Evolutionary conservation across 169 alveolate species (phyloP).

Genomic region (Plasmodium inui): DNA sequence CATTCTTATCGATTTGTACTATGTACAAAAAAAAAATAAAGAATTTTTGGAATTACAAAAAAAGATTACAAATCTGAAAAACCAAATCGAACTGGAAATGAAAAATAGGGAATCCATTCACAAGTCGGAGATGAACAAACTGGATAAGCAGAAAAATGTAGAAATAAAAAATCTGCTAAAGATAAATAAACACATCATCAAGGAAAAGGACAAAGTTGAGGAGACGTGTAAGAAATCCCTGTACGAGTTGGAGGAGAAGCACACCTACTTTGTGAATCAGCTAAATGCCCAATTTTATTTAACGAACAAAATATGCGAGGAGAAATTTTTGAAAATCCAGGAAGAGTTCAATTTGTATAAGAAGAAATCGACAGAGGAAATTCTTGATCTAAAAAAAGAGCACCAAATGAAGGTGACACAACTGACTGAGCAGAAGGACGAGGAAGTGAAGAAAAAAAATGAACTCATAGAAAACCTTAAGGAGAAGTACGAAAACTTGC

Average conservation of each 20-base stretch:
- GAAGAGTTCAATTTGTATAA: constrained; percentile 60
- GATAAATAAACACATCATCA: constrained; percentile 52
- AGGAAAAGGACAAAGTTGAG: constrained; percentile 70
- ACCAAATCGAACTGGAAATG: constrained; percentile 74
- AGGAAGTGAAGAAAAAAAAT: constrained; percentile 38
- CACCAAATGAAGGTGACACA: constrained; percentile 33
- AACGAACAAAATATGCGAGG: constrained; percentile 74
- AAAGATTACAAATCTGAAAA: constrained; percentile 47
- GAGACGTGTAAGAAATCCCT: constrained; percentile 39
- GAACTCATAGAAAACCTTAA: constrained; percentile 13
- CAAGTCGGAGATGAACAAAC: constrained; percentile 55
- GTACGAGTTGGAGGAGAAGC: constrained; percentile 69
- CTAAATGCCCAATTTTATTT: constrained; percentile 71
- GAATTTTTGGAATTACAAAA: constrained; percentile 63
- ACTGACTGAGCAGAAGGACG: constrained; percentile 21
- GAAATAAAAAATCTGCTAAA: constrained; percentile 45
- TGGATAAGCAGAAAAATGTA: constrained; percentile 52
- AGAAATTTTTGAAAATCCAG: constrained; percentile 50
- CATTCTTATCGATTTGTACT: constrained; percentile 53
- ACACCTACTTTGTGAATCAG: constrained; percentile 68
- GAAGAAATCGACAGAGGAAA: constrained; percentile 34
- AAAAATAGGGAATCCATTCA: constrained; percentile 74
- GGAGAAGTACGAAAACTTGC: constrained; percentile 23
- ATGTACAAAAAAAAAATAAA: constrained; percentile 64
- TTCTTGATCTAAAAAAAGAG: constrained; percentile 39